These are phyloP conservation scores for Aspergillus saccharolyticus DNA, from an alignment of 495 filamentous ascomycete species.

Conservation along the genomic window DNA sequence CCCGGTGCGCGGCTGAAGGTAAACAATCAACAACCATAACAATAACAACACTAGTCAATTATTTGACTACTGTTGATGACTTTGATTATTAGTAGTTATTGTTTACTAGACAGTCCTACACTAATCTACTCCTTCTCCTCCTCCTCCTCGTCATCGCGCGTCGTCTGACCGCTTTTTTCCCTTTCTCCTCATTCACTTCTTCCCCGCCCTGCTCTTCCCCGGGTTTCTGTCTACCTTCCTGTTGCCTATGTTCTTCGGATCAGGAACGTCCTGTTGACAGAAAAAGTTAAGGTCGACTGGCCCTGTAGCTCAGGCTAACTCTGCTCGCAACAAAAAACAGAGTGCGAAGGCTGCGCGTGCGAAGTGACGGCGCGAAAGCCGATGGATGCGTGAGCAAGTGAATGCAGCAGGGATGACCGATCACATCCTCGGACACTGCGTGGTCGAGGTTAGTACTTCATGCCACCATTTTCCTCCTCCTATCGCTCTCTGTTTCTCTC, in stretches of 20 bases:
- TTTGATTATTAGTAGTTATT: no score
- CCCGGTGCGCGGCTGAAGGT: neutral
- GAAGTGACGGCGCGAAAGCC: neutral
- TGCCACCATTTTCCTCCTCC: neutral
- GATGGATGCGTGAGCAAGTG: neutral
- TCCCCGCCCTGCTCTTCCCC: neutral
- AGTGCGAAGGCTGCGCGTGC: neutral
- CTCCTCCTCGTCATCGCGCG: no score
- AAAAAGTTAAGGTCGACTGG: neutral
- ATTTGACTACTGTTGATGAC: neutral
- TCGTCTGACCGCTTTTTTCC: neutral
- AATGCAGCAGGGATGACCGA: neutral
- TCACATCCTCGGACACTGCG: neutral
- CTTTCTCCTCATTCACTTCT: neutral
- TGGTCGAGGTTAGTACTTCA: neutral
- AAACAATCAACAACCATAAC: neutral
- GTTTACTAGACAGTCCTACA: no score
- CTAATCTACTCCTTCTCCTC: no score
- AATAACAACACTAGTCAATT: neutral
- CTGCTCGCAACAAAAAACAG: neutral
- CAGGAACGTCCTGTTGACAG: neutral
- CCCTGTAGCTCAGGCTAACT: neutral
- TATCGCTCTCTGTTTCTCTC: conserved; percentile 2
- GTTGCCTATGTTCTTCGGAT: no score
- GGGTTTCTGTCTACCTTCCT: neutral